phyloP scores from a whole-genome alignment of 2,329 filamentous ascomycete species.

The Berkeleyomyces basicola region DNA sequence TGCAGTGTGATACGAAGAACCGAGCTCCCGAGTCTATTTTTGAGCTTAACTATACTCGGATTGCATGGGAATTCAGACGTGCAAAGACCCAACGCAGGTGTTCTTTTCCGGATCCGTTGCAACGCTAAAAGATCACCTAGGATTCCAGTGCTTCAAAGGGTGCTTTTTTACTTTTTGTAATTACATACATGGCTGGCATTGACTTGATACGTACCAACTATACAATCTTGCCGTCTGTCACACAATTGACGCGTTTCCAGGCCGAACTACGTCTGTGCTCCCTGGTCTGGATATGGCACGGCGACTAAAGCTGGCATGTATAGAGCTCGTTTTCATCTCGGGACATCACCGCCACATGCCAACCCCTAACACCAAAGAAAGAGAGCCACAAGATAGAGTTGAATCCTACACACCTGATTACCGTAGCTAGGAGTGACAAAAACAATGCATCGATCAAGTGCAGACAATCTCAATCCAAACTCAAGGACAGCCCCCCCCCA shows the following conservation, averaged over 20 bases:
- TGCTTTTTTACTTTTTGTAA: too few species aligned
- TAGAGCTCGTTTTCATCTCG: not conserved
- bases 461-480: not conserved
- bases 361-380: not conserved
- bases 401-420: not conserved
- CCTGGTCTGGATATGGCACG: not conserved
- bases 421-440: not conserved
- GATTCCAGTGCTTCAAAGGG: not conserved
- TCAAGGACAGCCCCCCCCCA: not conserved
- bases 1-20: not conserved
- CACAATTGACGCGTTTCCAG: not conserved
- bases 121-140: not conserved
- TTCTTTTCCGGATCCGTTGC: not conserved
- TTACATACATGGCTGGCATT: too few species aligned
- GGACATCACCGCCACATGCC: not conserved
- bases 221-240: not conserved
- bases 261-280: not conserved
- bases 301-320: not conserved
- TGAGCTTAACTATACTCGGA: not conserved
- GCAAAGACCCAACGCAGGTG: not conserved
- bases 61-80: not conserved
- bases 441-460: not conserved
- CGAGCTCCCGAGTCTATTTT: not conserved
- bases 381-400: not conserved
- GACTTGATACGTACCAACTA: too few species aligned